A percentile compares a stretch with the other conserved stretches of the same genome.
These are phyloP conservation scores for Pseudognaphalium luteoalbum DNA, from an alignment of 129 eudicot species.

Conservation along the genomic window DNA sequence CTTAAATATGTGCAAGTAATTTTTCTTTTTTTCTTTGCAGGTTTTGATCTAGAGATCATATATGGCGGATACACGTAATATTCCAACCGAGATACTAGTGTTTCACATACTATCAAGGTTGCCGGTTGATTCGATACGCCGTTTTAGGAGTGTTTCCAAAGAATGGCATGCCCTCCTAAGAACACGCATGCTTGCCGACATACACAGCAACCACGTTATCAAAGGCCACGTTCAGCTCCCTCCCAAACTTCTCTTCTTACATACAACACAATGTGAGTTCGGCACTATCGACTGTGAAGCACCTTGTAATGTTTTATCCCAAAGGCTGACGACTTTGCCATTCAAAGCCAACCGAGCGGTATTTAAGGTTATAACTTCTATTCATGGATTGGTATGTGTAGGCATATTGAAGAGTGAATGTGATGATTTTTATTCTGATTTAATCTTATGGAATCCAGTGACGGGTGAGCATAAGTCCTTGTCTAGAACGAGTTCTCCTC, in stretches of 20 bases:
- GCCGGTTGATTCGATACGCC: neutral
- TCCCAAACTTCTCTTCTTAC: too few species aligned
- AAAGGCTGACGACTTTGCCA: neutral
- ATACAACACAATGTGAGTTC: neutral
- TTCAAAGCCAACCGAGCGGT: neutral
- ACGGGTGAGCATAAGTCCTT: slow-evolving; percentile 7
- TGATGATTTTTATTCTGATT: neutral
- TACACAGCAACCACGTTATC: slow-evolving; percentile 4
- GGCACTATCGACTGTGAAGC: slow-evolving; percentile 10
- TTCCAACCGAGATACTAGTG: neutral
- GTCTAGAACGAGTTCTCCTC: neutral
- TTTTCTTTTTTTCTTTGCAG: too few species aligned
- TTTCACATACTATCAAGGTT: slow-evolving; percentile 21
- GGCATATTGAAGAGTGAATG: too few species aligned
- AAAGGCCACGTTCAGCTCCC: neutral
- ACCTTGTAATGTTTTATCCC: neutral
- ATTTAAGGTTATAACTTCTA: neutral
- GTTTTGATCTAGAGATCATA: too few species aligned
- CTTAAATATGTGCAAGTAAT: too few species aligned
- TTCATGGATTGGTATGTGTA: slow-evolving; percentile 15
- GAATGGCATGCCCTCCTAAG: slow-evolving; percentile 12
- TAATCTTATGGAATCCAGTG: slow-evolving; percentile 18
- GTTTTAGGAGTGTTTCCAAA: slow-evolving; percentile 7
- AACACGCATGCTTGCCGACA: neutral
- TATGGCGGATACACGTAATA: too few species aligned